Evolutionary conservation across 2,329 filamentous ascomycete species (phyloP).

Genomic region (Monilinia vaccinii-corymbosi): DNA sequence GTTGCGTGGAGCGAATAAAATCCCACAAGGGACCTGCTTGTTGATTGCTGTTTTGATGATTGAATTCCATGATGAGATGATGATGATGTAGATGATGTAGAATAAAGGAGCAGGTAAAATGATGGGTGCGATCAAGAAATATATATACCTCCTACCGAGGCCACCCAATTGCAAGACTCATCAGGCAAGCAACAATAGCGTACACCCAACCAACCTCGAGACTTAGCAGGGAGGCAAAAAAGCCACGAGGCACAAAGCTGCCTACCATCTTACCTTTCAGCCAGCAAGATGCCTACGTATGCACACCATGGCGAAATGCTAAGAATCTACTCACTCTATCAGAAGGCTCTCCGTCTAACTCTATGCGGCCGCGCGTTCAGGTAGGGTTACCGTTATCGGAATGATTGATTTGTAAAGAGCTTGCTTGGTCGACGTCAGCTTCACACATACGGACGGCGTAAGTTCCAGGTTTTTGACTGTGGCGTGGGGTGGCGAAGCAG

Average conservation of each 20-base stretch:
- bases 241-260: neutral
- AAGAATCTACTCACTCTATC: too few species aligned
- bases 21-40: conserved; percentile 25
- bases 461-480: too few species aligned
- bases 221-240: conserved; percentile 5
- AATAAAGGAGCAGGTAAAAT: neutral
- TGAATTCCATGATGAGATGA: conserved; percentile 24
- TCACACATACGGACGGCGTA: too few species aligned
- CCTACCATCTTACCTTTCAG: neutral
- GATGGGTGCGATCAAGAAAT: neutral
- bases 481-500: too few species aligned
- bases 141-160: conserved; percentile 4
- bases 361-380: too few species aligned
- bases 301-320: neutral
- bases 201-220: neutral
- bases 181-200: conserved; percentile 6
- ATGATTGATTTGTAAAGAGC: too few species aligned
- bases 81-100: conserved; percentile 10
- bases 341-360: too few species aligned
- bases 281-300: neutral
- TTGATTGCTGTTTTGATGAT: conserved; percentile 19
- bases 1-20: conserved; percentile 22
- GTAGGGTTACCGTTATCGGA: too few species aligned
- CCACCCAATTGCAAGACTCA: neutral
- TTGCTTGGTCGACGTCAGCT: too few species aligned